Base-by-base conservation (phyloP, 345 rosid species). In the Firmiana major region DNA sequence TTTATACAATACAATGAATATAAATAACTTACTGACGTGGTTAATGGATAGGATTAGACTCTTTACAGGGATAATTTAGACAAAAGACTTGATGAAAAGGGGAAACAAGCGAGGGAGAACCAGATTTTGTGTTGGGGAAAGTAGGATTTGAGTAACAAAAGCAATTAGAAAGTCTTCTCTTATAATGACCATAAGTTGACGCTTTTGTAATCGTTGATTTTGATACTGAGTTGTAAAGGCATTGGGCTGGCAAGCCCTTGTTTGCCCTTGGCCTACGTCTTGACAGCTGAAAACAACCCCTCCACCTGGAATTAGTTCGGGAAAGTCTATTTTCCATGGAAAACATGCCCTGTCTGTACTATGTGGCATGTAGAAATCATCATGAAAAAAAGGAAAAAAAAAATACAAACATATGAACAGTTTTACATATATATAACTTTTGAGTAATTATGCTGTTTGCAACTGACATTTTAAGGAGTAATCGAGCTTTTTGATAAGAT, bases 61-160 rank as follows among this genome's bases (percentile, higher is more conserved):
- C 21, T 26, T 69, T 48, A 46, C 13, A 31, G 31, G 62, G 75
- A 53, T 71, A 71, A 31, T 54, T 3, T 55, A 36, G 65, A 53
- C 6, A 73, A 36, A 36, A 36, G 65, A 11, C 53, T 0, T 6
- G 21, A 15, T 31, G 34, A 49, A 26, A 43, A 67, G 72, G 72
- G 26, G 15, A 34, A 54, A 71, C 48, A 12, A 68, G 1, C 9
- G 7, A 55, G 36, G 11, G 26, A 38, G 49, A 6, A 21, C 65
- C 65, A 57, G 53, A 57, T 73, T 73, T 57, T 54, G 76, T 73
- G 76, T 55, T 73, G 75, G 65, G 65, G 21, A 55, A 51, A 73
- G 76, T 24, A 73, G 64, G 75, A 71, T 71, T 66, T 53, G 19
- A 31, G 26, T 12, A 13, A 53, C 17, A 34, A 55, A 36, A 72